Conservation (phyloP, 495 filamentous ascomycete genomes). For the Tuber brumale region DNA sequence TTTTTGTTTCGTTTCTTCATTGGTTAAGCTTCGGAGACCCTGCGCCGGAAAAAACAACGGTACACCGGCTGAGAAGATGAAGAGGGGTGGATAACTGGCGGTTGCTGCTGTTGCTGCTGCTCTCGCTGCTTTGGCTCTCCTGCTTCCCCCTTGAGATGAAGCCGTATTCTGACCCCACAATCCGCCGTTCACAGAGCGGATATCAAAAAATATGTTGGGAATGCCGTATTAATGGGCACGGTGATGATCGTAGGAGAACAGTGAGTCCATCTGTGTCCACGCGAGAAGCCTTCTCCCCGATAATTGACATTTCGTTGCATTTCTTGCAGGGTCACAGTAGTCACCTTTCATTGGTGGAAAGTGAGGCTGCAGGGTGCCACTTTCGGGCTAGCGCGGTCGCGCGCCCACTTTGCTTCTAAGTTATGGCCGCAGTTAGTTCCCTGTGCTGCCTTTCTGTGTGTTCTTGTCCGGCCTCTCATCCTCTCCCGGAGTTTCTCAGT, state of each 20-base stretch:
- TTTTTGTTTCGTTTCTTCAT: conserved; percentile 18
- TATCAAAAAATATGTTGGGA: conserved; percentile 24
- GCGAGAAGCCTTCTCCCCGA: conserved; percentile 18
- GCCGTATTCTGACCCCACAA: neutral
- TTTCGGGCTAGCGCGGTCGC: conserved; percentile 22
- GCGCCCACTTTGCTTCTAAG: conserved; percentile 34
- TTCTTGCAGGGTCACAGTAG: conserved; percentile 1
- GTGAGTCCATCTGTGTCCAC: conserved; percentile 8
- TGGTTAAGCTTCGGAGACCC: conserved; percentile 16
- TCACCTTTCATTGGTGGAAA: conserved; percentile 27
- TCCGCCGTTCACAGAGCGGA: neutral
- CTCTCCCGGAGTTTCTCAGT: conserved; percentile 34
- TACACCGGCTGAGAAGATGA: conserved; percentile 26
- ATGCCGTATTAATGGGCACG: conserved; percentile 13
- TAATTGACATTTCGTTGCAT: conserved; percentile 31
- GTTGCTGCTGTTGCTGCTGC: conserved; percentile 4
- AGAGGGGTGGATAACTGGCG: conserved; percentile 23
- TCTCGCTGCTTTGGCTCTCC: conserved; percentile 1
- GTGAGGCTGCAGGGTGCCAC: conserved; percentile 30
- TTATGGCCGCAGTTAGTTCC: conserved; percentile 36
- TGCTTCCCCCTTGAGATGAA: neutral
- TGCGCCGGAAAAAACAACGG: conserved; percentile 27
- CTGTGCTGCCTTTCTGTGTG: conserved; percentile 34
- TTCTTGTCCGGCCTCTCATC: conserved; percentile 34
- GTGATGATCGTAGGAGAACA: conserved; percentile 11